phyloP scores from a whole-genome alignment of 306 rosid species.

The Quercus robur region DNA sequence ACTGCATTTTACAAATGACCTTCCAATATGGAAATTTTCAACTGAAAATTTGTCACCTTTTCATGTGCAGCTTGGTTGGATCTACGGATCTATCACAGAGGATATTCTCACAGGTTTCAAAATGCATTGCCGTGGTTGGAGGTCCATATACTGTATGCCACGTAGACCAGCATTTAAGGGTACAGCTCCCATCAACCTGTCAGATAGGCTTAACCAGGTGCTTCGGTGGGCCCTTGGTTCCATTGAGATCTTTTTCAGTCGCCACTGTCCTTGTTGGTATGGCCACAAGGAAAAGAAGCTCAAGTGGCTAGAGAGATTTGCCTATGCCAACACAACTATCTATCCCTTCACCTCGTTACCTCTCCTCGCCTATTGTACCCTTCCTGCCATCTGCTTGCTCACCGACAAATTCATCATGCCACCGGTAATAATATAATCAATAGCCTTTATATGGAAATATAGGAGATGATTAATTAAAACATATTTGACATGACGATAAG shows the following conservation, averaged over 20 bases:
- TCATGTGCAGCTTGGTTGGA: conserved; percentile 85
- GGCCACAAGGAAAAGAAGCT: conserved; percentile 88
- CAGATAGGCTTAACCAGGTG: conserved; percentile 94
- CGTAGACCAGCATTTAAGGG: conserved; percentile 89
- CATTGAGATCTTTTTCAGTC: conserved; percentile 94
- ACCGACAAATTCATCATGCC: conserved; percentile 99
- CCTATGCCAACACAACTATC: conserved; percentile 90
- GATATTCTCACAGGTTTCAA: conserved; percentile 93
- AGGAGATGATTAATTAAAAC: background rate
- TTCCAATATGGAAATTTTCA: background rate
- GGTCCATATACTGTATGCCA: conserved; percentile 92
- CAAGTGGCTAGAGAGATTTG: conserved; percentile 92
- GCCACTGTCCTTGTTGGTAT: conserved; percentile 84
- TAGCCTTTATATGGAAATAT: background rate
- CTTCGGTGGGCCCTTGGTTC: conserved; percentile 99
- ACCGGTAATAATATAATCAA: conserved; percentile 47
- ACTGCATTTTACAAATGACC: no score
- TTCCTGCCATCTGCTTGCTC: conserved; percentile 95
- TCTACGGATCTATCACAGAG: conserved; percentile 92
- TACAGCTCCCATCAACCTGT: conserved; percentile 96
- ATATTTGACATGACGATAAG: background rate
- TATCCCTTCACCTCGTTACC: conserved; percentile 95
- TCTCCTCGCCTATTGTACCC: conserved; percentile 81
- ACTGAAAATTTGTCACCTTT: conserved; percentile 17
- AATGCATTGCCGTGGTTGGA: conserved; percentile 99